Conservation (phyloP, 805 yeast genomes). For the Saccharomycopsis sp. region DNA sequence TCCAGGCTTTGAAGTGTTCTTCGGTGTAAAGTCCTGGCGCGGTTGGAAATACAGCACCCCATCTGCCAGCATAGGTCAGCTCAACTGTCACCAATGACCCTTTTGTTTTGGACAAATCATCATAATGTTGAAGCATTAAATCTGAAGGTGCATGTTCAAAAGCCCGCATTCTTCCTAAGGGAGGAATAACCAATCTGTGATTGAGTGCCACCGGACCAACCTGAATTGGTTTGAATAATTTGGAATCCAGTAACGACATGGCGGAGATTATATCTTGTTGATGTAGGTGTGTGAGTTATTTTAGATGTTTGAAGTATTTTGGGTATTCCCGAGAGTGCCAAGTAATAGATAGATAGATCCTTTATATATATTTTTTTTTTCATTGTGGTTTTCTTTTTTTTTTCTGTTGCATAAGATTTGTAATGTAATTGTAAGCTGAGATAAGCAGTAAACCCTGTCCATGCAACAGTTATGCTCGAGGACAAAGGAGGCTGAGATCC, state of each 20-base stretch:
- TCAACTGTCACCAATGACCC: conserved; percentile 59
- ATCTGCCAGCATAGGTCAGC: conserved; percentile 40
- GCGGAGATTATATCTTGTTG: too few relatives aligned
- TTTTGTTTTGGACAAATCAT: conserved; percentile 42
- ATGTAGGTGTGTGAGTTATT: too few relatives aligned
- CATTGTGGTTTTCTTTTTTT: too few relatives aligned
- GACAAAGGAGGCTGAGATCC: too few relatives aligned
- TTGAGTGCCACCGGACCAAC: conserved; percentile 29
- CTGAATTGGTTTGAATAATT: conserved; percentile 33
- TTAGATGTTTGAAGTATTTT: too few relatives aligned
- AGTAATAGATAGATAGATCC: too few relatives aligned
- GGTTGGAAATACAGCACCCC: conserved; percentile 33
- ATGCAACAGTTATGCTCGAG: too few relatives aligned
- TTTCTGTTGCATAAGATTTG: too few relatives aligned
- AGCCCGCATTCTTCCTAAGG: conserved; percentile 42
- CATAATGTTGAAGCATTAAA: conserved; percentile 42
- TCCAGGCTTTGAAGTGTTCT: conserved; percentile 43
- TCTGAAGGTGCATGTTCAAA: conserved; percentile 35
- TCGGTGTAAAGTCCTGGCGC: conserved; percentile 45
- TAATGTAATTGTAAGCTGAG: too few relatives aligned
- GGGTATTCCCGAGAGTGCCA: too few relatives aligned
- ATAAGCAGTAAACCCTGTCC: too few relatives aligned
- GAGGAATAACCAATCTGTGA: conserved; percentile 40
- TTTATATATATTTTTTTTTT: too few relatives aligned
- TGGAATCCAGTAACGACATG: conserved; percentile 17